A percentile compares a stretch with the other conserved stretches of the same genome.
phyloP scores from a whole-genome alignment of 768 basidiomycete genomes.

The Suillus cothurnatus region DNA sequence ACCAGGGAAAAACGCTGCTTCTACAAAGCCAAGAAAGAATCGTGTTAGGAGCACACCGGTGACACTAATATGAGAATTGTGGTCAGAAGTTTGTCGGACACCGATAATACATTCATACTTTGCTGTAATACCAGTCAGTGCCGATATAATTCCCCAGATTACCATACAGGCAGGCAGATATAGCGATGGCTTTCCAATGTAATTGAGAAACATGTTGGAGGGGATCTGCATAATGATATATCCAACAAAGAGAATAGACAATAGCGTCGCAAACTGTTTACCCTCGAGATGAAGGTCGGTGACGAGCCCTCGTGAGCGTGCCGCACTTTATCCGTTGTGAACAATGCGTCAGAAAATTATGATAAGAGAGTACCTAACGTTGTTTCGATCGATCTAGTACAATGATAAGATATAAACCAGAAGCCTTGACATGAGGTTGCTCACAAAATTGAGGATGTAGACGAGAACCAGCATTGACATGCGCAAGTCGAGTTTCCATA shows the following conservation, averaged over 20 bases:
- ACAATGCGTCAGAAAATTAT: not conserved
- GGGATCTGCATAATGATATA: slow-evolving; percentile 45
- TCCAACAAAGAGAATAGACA: slow-evolving; percentile 70
- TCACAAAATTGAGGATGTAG: slow-evolving; percentile 40
- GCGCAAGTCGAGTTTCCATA: slow-evolving; percentile 56
- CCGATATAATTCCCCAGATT: slow-evolving; percentile 66
- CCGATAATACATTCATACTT: slow-evolving; percentile 23
- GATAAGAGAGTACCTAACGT: slow-evolving; percentile 50
- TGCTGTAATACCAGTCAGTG: slow-evolving; percentile 42
- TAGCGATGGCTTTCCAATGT: slow-evolving; percentile 65
- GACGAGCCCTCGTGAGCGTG: slow-evolving; percentile 63
- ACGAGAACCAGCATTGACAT: slow-evolving; percentile 53
- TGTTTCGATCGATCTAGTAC: slow-evolving; percentile 66
- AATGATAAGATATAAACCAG: not conserved
- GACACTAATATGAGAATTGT: slow-evolving; percentile 34
- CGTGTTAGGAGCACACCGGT: slow-evolving; percentile 43
- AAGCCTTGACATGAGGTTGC: not conserved
- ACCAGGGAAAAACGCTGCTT: slow-evolving; percentile 48
- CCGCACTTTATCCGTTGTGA: slow-evolving; percentile 47
- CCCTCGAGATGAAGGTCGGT: slow-evolving; percentile 62
- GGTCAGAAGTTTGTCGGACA: not conserved
- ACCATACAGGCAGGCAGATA: slow-evolving; percentile 70
- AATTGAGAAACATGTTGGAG: slow-evolving; percentile 72
- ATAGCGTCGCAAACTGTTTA: slow-evolving; percentile 62
- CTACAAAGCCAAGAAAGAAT: slow-evolving; percentile 57